Base-by-base conservation (phyloP, 2,329 filamentous ascomycete species). In the Fusarium buharicum region DNA sequence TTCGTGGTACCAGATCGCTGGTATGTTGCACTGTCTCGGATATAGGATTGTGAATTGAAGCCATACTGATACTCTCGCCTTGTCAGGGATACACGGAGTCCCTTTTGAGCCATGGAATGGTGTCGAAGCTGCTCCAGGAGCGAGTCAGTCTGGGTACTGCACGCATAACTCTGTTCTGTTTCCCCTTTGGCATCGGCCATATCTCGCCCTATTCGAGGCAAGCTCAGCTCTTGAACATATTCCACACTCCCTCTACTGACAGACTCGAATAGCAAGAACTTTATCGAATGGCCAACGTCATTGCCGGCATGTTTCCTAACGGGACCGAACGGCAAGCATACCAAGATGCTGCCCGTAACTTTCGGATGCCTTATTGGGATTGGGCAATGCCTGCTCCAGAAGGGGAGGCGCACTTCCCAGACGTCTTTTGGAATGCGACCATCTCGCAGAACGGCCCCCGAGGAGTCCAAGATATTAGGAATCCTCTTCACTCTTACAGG, bases 171-270 rank as follows among this genome's bases (percentile, higher is more conserved):
- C 90, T 2, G 86, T 89, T 36, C 78, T 95, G 14, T 95, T 96
- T 72, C 86, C 89, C 34, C 84, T 88, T 34, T 96, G 92, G 92
- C 92, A 96, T 79, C 85, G 92, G 45, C 90, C 91, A 1, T 96
- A 94, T 74, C 79, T 95, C 55, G 83, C 81, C 27, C 73, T 86
- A 46, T 85, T 84, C 54, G 84, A 87, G 79, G 84, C 84, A 59
- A 55, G 71, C 33, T 2, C 8, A 24, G 4, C 9, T 7, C 14
- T 10, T 2, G 2, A 14, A 7, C 13, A 4, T 3, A n/a, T 5
- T n/a, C 22, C 1, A n/a, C 18, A 14, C 18, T 18, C 20, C n/a
- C n/a, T n/a, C n/a, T 31, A 30, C 58, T 74, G 30, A 75, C 50
- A 12, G 9, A 3, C n/a, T 13, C 1, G 1, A 31, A 34, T 30